Evolutionary conservation across 345 rosid species (phyloP), one percentile per base, ranked within the genome.

Genomic region (Raphanus raphanistrum): DNA sequence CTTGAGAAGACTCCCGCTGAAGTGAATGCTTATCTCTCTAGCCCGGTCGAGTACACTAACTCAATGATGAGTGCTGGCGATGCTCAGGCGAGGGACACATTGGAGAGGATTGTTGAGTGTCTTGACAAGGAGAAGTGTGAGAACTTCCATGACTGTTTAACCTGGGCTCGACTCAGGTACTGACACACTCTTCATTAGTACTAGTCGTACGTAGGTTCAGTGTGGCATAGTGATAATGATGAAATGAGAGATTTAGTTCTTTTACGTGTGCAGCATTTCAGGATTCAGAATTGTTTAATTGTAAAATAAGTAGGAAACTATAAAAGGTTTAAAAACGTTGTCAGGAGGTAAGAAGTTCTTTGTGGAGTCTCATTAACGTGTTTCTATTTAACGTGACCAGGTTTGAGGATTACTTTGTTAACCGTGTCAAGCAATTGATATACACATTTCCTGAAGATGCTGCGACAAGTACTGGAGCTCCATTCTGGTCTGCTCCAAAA

Each of bases 1-100:
- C 58, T 52, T 52, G 58, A 52, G 58, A 52, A 52, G 58, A 52
- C 58, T 52, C 58, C 58, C 58, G 58, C 58, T 52, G 58, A 52
- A 52, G 58, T 52, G 6, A 52, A 52, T 16, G 58, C 58, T 0
- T 52, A 52, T 16, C 58, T 52, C 2, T 52, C 58, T 3, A 52
- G 58, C 58, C 58, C 58, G 2, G 58, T 52, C 16, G 58, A 52
- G 58, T 52, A 52, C 58, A 52, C 58, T 52, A 52, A 52, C 58
- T 52, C 58, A 52, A 52, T 52, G 58, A 52, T 52, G 58, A 52
- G 58, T 52, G 58, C 58, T 52, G 58, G 58, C 58, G 58, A 52
- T 52, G 58, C 58, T 52, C 58, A 52, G 26, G 58, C 58, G 2
- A 52, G 58, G 26, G 58, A 52, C 25, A 52, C 58, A 6, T 16